Evolutionary conservation across 2,329 filamentous ascomycete genomes (phyloP), one percentile per base, ranked within the genome.

Genomic region (Talaromyces sp.): DNA sequence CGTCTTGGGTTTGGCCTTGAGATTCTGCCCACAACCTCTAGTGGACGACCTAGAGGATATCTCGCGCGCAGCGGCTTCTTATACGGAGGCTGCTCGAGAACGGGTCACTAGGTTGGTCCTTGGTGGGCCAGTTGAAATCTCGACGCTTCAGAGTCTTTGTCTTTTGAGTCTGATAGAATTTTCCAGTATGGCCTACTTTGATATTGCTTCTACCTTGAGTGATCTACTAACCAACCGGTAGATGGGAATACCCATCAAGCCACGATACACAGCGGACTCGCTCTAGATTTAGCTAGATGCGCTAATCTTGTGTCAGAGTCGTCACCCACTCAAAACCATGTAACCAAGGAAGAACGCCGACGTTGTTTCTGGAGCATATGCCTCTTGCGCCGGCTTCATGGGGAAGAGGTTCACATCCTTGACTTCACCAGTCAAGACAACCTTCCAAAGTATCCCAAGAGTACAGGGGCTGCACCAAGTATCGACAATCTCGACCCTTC

Each of bases 241-340:
- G 76, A 77, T 67, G 74, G 75, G 7, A 74, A 75, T 54, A 74
- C 71, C 16, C 68, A 72, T 52, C 70, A 72, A 51, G 72, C 76
- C 47, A 76, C 72, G 50, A 69, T 74, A 28, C 42, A 56, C 31
- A 77, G 75, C 62, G 79, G 78, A 54, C 68, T 81, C 23, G 79
- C 79, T 1, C 77, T 79, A 72, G 78, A 78, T 52, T 65, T 82
- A 14, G 78, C 78, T 9, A 75, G 79, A 56, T 79, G 76, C 63
- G 77, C 79, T 5, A 78, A 78, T 52, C 69, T 82, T 5, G 74
- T 74, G n/a, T 70, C 72, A 4, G 78, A 81, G 63, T 60, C 68
- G 4, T 65, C 68, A 30, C 50, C 63, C 3, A 44, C 59, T 8
- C 64, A 66, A 12, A 67, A 63, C 28, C 62, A 62, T 3, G 59